Evolutionary conservation across 1,284 basidiomycete species (phyloP), one percentile per base, ranked within the genome.

Genomic region (Rhodotorula glutinis): DNA sequence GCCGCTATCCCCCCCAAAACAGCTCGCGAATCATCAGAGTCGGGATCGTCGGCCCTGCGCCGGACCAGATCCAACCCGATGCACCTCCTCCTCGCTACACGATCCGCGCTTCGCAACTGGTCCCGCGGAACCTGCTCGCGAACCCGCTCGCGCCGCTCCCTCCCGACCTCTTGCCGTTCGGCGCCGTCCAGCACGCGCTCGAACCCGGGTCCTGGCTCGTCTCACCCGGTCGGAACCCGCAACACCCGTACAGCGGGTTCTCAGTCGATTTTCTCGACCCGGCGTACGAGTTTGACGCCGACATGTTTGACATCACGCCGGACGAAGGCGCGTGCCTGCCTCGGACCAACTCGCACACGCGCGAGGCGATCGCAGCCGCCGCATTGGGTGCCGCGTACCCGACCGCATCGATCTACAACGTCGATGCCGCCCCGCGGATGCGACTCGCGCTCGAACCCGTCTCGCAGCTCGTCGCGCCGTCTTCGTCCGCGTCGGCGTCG

Each of bases 11-110:
- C 29, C 21, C 23, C 17, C n/a, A 23, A 16, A n/a, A 1, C 58
- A 73, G 71, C 10, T 73, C 71, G 2, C 69, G 71, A 30, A 30
- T 73, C 54, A 38, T 70, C 16, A 61, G 66, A 38, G 58, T 71
- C 38, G 27, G 38, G 47, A 46, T 67, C 58, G 23, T 46, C n/a
- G 19, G 54, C 17, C n/a, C 61, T 2, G 17, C 54, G 9, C 43
- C 46, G 2, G 25, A 40, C 16, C 52, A 16, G 0, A n/a, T 56
- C 0, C 9, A 25, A 2, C 57, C 11, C 8, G 38, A 62, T 10
- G 38, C 30, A 2, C 55, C 41, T 11, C 58, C 62, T 0, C 56
- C 64, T 0, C 23, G 7, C 21, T 64, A 62, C 40, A 49, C 55
- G 47, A 60, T 70, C 41, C 53, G 29, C 30, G 60, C 66, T 14